A percentile compares a stretch with the other conserved stretches of the same genome.
phyloP scores from a whole-genome alignment of 2,329 filamentous ascomycete species.

The Beauveria medogensis region DNA sequence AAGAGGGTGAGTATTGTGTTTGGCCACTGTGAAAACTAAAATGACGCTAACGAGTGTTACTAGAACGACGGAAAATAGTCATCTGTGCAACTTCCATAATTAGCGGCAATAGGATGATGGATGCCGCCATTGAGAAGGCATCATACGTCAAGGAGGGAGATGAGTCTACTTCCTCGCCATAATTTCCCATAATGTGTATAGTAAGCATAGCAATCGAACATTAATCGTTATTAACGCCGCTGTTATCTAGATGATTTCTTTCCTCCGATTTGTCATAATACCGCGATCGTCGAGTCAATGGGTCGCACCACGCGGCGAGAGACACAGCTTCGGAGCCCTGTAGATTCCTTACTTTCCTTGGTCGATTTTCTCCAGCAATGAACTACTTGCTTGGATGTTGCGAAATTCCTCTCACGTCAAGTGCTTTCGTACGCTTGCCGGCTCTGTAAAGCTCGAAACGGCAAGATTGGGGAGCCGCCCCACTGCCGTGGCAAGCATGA shows the following conservation, averaged over 20 bases:
- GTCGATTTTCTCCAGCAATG: not conserved
- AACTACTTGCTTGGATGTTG: not conserved
- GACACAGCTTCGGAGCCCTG: not conserved
- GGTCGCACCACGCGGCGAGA: too few relatives aligned
- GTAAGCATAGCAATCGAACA: conserved; percentile 4
- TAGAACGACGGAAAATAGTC: conserved; percentile 70
- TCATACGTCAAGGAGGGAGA: conserved; percentile 44
- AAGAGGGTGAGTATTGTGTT: conserved; percentile 50
- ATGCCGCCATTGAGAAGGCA: conserved; percentile 67
- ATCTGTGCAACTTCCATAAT: conserved; percentile 91
- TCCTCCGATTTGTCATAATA: too few relatives aligned
- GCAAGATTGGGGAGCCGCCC: conserved; percentile 7
- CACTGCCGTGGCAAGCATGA: conserved; percentile 3
- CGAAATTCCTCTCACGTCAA: not conserved
- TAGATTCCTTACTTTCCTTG: not conserved
- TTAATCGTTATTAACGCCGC: not conserved
- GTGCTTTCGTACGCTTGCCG: not conserved
- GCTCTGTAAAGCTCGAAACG: conserved; percentile 1
- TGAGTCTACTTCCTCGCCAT: conserved; percentile 9
- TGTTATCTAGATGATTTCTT: not conserved
- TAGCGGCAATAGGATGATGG: conserved; percentile 83
- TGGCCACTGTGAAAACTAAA: not conserved
- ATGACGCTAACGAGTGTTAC: conserved; percentile 7
- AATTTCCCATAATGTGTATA: not conserved
- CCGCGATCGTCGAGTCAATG: not conserved